phyloP scores from a whole-genome alignment of 352 stramenopile species.

The Thraustochytrium striatum region DNA sequence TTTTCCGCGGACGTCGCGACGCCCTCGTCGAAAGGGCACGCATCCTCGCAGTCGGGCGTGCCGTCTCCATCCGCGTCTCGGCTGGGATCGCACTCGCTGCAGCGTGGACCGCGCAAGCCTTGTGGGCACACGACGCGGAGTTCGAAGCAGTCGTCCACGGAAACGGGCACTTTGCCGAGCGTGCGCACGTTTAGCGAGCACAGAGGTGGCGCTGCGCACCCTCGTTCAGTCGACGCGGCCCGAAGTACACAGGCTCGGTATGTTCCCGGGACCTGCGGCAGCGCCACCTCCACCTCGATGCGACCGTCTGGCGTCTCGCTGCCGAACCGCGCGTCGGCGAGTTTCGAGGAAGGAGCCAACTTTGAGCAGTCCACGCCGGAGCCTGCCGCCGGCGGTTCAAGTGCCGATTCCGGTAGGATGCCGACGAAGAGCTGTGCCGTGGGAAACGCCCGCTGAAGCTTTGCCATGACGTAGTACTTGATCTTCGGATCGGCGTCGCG shows the following conservation, averaged over 20 bases:
- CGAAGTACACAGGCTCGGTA: neutral
- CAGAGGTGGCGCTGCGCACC: neutral
- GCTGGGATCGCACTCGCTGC: neutral
- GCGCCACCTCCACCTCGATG: neutral
- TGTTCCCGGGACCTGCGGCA: neutral
- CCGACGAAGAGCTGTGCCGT: too few species aligned
- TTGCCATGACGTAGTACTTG: too few species aligned
- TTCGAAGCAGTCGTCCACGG: neutral
- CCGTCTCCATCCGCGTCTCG: slow-evolving; percentile 2
- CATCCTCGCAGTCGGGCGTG: slow-evolving; percentile 2
- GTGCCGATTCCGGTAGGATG: too few species aligned
- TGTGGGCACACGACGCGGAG: neutral
- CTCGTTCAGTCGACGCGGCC: neutral
- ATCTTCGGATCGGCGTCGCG: too few species aligned
- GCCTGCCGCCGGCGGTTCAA: too few species aligned
- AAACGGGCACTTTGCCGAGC: neutral
- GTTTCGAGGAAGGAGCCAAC: too few species aligned
- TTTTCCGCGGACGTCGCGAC: neutral
- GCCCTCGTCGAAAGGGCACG: neutral
- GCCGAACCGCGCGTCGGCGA: too few species aligned
- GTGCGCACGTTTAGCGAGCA: neutral
- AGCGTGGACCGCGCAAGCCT: neutral
- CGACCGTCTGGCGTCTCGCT: neutral
- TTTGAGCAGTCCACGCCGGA: too few species aligned
- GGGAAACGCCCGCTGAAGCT: too few species aligned